These are phyloP conservation scores for Starmerella asiatica DNA, from an alignment of 805 yeast genomes.

Conservation along the genomic window DNA sequence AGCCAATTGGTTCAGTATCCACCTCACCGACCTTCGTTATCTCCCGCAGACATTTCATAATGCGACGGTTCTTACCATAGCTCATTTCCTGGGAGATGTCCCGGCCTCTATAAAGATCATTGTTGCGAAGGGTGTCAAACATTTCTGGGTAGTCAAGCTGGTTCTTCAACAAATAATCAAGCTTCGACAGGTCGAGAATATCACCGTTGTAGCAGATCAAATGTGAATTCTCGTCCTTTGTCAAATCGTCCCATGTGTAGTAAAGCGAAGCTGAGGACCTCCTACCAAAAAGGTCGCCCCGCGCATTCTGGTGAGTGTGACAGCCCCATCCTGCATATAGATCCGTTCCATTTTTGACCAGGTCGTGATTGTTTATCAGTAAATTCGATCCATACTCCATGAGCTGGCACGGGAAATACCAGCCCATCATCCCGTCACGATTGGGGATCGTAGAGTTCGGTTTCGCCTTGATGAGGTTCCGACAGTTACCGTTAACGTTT, in stretches of 20 bases:
- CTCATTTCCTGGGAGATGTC: conserved; percentile 69
- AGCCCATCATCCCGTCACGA: conserved; percentile 52
- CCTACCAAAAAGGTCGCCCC: conserved; percentile 51
- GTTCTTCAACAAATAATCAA: conserved; percentile 59
- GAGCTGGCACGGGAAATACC: conserved; percentile 92
- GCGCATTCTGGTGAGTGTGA: conserved; percentile 60
- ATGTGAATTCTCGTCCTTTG: conserved; percentile 48
- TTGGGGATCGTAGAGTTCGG: conserved; percentile 58
- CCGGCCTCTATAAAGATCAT: conserved; percentile 48
- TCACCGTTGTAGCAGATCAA: conserved; percentile 80
- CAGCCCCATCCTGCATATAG: conserved; percentile 83
- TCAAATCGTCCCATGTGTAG: conserved; percentile 80
- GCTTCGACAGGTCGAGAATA: conserved; percentile 66
- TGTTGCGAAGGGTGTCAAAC: conserved; percentile 50
- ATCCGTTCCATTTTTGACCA: conserved; percentile 26
- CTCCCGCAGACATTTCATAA: conserved; percentile 73
- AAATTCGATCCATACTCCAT: conserved; percentile 49
- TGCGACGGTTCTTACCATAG: conserved; percentile 49
- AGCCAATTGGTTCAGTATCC: conserved; percentile 83
- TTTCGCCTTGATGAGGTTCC: conserved; percentile 58
- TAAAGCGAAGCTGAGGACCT: conserved; percentile 60
- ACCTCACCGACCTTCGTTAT: conserved; percentile 78
- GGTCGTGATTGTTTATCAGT: conserved; percentile 41
- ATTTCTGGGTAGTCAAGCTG: conserved; percentile 61
- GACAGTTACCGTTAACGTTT: conserved; percentile 87